Percentiles rank a stretch among this genome's conserved stretches.
phyloP scores from a whole-genome alignment of 306 rosid genomes.

The Spatholobus suberectus region DNA sequence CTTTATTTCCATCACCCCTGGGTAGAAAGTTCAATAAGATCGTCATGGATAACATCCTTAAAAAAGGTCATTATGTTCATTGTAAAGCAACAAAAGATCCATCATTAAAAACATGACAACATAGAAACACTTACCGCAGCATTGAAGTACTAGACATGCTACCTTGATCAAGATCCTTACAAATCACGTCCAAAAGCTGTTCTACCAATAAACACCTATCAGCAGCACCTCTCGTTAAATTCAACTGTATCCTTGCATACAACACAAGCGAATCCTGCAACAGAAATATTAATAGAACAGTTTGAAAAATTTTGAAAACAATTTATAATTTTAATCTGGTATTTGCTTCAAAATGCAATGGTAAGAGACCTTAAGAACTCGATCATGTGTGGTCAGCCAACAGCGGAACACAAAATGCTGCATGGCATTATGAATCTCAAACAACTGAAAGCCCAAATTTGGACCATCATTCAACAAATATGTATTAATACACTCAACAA shows the following conservation, averaged over 20 bases:
- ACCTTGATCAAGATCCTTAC: slow-evolving; percentile 92
- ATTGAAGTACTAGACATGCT: slow-evolving; percentile 55
- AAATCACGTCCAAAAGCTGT: slow-evolving; percentile 83
- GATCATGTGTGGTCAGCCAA: slow-evolving; percentile 91
- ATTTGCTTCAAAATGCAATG: slow-evolving; percentile 38
- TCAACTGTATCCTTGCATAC: slow-evolving; percentile 80
- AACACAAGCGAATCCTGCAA: slow-evolving; percentile 82
- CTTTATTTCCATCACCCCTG: slow-evolving; percentile 83
- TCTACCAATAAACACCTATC: slow-evolving; percentile 72
- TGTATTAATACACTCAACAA: slow-evolving; percentile 85
- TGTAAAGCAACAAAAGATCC: slow-evolving; percentile 31
- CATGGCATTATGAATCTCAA: slow-evolving; percentile 77
- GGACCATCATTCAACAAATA: slow-evolving; percentile 93
- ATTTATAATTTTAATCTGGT: not conserved
- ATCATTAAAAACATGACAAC: slow-evolving; percentile 23
- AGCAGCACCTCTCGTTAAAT: slow-evolving; percentile 65
- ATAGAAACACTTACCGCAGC: slow-evolving; percentile 63
- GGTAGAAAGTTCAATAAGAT: slow-evolving; percentile 26
- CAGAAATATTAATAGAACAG: slow-evolving; percentile 10
- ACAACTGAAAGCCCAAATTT: slow-evolving; percentile 66
- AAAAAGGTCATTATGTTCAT: slow-evolving; percentile 18
- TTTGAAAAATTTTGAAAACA: not conserved
- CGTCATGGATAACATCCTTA: not conserved
- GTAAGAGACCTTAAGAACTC: slow-evolving; percentile 74
- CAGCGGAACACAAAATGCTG: slow-evolving; percentile 80